Evolutionary conservation across 768 basidiomycete species (phyloP).

Genomic region (Roridomyces roridus): DNA sequence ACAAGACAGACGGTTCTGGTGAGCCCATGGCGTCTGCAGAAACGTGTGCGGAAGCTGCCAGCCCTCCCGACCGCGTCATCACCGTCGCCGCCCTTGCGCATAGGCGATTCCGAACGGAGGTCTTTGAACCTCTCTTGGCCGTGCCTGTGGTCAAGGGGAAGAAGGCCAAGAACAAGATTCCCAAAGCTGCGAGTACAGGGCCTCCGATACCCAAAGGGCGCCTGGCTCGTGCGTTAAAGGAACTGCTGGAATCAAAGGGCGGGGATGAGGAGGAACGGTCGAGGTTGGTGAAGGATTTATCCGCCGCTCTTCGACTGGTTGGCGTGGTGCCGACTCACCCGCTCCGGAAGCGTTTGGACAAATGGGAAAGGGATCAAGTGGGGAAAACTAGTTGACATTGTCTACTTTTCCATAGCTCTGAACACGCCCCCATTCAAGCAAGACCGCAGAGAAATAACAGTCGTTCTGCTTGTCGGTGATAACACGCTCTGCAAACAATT

Average conservation of each 20-base stretch:
- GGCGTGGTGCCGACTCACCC: conserved; percentile 70
- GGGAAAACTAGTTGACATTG: neutral
- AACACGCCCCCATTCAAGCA: conserved; percentile 20
- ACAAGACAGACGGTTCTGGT: conserved; percentile 53
- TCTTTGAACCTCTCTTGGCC: conserved; percentile 71
- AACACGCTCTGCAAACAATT: conserved; percentile 15
- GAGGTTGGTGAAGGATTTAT: conserved; percentile 55
- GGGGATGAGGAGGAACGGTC: conserved; percentile 53
- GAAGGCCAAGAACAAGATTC: conserved; percentile 57
- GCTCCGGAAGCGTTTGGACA: conserved; percentile 73
- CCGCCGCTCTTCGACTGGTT: conserved; percentile 52
- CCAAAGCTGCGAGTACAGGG: conserved; percentile 41
- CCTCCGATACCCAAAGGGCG: conserved; percentile 66
- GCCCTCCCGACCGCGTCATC: conserved; percentile 68
- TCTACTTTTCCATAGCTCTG: neutral
- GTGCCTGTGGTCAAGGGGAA: conserved; percentile 70
- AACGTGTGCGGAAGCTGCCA: conserved; percentile 77
- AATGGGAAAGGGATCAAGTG: conserved; percentile 35
- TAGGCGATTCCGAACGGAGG: conserved; percentile 74
- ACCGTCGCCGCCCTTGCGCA: conserved; percentile 68
- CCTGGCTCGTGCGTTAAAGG: conserved; percentile 70
- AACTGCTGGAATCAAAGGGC: conserved; percentile 61
- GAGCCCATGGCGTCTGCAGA: conserved; percentile 63
- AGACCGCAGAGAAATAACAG: conserved; percentile 12
- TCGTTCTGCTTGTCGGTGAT: conserved; percentile 20